phyloP scores from a whole-genome alignment of 768 basidiomycete genomes.

The Clathrus columnatus region DNA sequence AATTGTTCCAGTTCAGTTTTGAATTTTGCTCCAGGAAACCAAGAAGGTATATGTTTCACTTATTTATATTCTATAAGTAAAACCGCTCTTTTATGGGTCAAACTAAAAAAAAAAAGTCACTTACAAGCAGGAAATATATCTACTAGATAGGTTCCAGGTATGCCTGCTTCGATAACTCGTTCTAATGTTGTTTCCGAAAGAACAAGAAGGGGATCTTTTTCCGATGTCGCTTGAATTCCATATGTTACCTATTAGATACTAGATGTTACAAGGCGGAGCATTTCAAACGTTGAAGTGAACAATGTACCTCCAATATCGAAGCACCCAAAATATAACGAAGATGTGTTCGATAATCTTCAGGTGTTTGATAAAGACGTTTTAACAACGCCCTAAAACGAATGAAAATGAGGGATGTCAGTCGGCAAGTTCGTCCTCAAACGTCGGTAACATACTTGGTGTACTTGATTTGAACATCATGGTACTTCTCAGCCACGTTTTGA shows the following conservation, averaged over 20 bases:
- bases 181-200: slow-evolving; percentile 11
- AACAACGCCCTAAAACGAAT: not conserved
- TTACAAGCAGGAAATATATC: slow-evolving; percentile 9
- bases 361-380: slow-evolving; percentile 1
- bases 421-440: not conserved
- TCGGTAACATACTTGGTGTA: slow-evolving; percentile 27
- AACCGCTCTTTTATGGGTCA: not conserved
- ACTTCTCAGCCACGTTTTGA: slow-evolving; percentile 30
- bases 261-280: slow-evolving; percentile 11
- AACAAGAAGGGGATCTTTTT: slow-evolving; percentile 11
- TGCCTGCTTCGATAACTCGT: not conserved
- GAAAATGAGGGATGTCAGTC: not conserved
- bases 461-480: slow-evolving; percentile 38
- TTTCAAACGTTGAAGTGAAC: not conserved
- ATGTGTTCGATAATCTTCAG: not conserved
- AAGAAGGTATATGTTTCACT: slow-evolving; percentile 15
- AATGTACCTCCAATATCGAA: not conserved
- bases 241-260: slow-evolving; percentile 13
- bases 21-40: slow-evolving; percentile 16
- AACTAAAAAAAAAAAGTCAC: not conserved
- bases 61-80: not conserved
- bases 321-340: not conserved
- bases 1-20: not conserved
- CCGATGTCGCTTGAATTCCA: slow-evolving; percentile 11
- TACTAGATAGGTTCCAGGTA: slow-evolving; percentile 10